These are phyloP conservation scores for Allodekkera sacchari DNA, from an alignment of 805 yeast species.

Conservation along the genomic window DNA sequence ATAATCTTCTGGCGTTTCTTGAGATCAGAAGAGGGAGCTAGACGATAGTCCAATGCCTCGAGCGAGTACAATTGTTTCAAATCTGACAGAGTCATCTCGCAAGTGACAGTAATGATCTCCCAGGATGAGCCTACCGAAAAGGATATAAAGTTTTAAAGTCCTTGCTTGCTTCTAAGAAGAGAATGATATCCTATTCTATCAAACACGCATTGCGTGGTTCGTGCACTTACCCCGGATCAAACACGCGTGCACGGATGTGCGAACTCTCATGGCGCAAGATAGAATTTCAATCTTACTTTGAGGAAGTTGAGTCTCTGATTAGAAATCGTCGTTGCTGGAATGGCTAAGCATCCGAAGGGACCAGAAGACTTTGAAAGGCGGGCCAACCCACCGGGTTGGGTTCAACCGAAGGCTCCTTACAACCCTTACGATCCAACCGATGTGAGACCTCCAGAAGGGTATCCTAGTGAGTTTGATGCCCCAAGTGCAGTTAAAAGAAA, in stretches of 20 bases:
- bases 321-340: background rate
- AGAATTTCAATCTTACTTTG: no score
- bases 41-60: conserved; percentile 45
- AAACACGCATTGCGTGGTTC: no score
- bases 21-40: conserved; percentile 30
- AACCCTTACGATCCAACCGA: conserved; percentile 80
- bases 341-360: conserved; percentile 4
- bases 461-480: conserved; percentile 70
- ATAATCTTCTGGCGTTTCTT: conserved; percentile 24
- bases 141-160: no score
- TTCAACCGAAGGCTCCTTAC: conserved; percentile 74
- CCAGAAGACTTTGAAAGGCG: conserved; percentile 40
- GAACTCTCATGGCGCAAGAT: no score
- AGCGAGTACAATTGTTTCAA: conserved; percentile 41
- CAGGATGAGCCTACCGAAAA: no score
- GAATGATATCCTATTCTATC: no score
- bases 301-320: no score
- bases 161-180: no score
- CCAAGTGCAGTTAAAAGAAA: conserved; percentile 53
- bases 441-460: conserved; percentile 71
- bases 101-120: no score
- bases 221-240: no score
- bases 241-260: no score
- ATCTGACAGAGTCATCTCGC: no score
- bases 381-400: conserved; percentile 75